Evolutionary conservation across 257 asterid species (phyloP).

Genomic region (Buddleja alternifolia): DNA sequence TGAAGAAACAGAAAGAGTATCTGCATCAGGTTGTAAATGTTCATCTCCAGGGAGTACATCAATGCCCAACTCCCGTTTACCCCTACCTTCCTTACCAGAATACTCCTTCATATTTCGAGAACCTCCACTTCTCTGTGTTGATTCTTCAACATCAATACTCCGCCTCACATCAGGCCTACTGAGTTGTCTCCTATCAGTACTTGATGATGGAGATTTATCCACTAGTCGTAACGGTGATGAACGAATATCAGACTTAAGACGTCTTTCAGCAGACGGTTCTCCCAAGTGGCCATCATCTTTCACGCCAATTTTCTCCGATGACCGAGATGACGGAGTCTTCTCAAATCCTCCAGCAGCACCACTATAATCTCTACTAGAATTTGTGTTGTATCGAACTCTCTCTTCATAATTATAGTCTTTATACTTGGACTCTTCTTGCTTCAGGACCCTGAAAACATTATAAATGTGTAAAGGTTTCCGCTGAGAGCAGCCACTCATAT

Average conservation of each 20-base stretch:
- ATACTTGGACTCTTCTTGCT: conserved; percentile 83
- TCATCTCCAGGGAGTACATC: conserved; percentile 73
- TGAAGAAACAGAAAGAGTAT: conserved; percentile 69
- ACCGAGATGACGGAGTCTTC: conserved; percentile 59
- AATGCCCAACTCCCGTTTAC: conserved; percentile 51
- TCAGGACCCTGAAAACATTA: conserved; percentile 55
- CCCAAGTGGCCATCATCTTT: conserved; percentile 65
- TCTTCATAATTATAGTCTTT: conserved; percentile 83
- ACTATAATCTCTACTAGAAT: conserved; percentile 60
- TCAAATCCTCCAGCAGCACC: conserved; percentile 54
- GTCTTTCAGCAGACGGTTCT: conserved; percentile 75
- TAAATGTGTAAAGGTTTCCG: not conserved
- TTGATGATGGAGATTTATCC: conserved; percentile 83
- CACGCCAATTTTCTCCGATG: conserved; percentile 62
- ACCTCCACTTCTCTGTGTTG: conserved; percentile 73
- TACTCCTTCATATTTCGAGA: conserved; percentile 69
- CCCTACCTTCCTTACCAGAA: conserved; percentile 66
- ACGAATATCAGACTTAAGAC: conserved; percentile 64
- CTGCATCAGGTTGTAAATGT: conserved; percentile 64
- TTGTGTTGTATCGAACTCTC: conserved; percentile 52
- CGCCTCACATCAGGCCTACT: conserved; percentile 69
- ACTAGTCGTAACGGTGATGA: conserved; percentile 60
- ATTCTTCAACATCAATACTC: conserved; percentile 66
- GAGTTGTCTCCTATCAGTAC: conserved; percentile 61
- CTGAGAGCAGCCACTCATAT: not conserved